Evolutionary conservation across 176 grass and related monocot genomes (phyloP).

Genomic region (Eragrostis curvula): DNA sequence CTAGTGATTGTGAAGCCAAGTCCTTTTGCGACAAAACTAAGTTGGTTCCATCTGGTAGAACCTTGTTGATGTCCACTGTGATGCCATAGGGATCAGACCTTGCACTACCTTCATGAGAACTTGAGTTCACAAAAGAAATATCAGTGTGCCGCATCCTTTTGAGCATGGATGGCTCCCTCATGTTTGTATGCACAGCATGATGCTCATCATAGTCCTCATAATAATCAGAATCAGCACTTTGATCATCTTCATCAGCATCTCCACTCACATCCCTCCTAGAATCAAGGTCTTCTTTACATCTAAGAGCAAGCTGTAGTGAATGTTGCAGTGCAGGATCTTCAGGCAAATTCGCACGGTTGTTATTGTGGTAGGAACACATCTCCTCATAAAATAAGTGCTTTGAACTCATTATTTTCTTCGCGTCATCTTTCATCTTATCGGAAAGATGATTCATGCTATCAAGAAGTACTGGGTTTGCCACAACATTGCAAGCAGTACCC

Average conservation of each 20-base stretch:
- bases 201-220: conserved; percentile 67
- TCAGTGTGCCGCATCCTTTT: conserved; percentile 67
- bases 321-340: conserved; percentile 78
- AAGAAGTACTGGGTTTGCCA: conserved; percentile 73
- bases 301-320: conserved; percentile 71
- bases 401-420: conserved; percentile 88
- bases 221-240: conserved; percentile 59
- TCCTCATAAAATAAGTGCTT: conserved; percentile 95
- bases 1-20: conserved; percentile 49
- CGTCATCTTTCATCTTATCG: conserved; percentile 92
- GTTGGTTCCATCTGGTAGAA: conserved; percentile 49
- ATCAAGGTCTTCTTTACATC: conserved; percentile 76
- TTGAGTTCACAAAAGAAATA: conserved; percentile 48
- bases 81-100: conserved; percentile 34
- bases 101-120: conserved; percentile 45
- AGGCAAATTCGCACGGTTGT: conserved; percentile 79
- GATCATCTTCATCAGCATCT: conserved; percentile 65
- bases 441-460: conserved; percentile 79
- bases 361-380: conserved; percentile 99
- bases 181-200: conserved; percentile 46
- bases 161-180: conserved; percentile 26
- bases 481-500: conserved; percentile 77
- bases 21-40: conserved; percentile 38
- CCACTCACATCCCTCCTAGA: conserved; percentile 40
- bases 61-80: conserved; percentile 69